phyloP scores from a whole-genome alignment of 306 rosid species.

The Morella rubra region DNA sequence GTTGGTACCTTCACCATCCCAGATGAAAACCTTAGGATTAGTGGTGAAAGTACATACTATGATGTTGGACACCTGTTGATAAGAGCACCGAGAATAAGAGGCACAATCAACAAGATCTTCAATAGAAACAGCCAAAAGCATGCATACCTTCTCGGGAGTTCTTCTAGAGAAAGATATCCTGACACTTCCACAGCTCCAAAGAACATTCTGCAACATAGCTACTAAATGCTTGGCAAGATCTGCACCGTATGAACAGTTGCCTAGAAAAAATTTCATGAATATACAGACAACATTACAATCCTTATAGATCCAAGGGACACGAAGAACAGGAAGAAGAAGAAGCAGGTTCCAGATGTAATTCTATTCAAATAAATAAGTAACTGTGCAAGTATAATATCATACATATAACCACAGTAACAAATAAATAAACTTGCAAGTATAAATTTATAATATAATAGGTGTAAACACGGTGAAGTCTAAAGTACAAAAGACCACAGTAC shows the following conservation, averaged over 20 bases:
- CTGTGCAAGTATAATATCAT: constrained; percentile 8
- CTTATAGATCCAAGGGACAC: constrained; percentile 13
- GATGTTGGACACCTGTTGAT: constrained; percentile 55
- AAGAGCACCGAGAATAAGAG: constrained; percentile 21
- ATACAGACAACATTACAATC: constrained; percentile 4
- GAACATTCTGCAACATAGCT: constrained; percentile 64
- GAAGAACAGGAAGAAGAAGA: constrained; percentile 3
- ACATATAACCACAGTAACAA: constrained; percentile 10
- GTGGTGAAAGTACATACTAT: constrained; percentile 57
- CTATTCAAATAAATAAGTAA: constrained; percentile 6
- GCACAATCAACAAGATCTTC: background rate
- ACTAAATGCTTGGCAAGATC: constrained; percentile 71
- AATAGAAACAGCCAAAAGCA: constrained; percentile 7
- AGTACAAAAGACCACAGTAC: background rate
- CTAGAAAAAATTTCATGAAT: constrained; percentile 29
- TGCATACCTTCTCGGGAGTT: constrained; percentile 78
- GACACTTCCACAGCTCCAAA: constrained; percentile 88
- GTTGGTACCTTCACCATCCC: constrained; percentile 83
- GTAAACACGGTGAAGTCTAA: constrained; percentile 12
- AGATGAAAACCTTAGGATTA: constrained; percentile 75
- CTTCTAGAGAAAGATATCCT: constrained; percentile 84
- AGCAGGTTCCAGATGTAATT: constrained; percentile 7
- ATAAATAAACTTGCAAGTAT: constrained; percentile 18
- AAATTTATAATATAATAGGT: background rate
- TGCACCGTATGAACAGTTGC: constrained; percentile 63